Evolutionary conservation across 2,329 filamentous ascomycete species (phyloP), one percentile per base, ranked within the genome.

Genomic region (Coniochaeta ligniaria): DNA sequence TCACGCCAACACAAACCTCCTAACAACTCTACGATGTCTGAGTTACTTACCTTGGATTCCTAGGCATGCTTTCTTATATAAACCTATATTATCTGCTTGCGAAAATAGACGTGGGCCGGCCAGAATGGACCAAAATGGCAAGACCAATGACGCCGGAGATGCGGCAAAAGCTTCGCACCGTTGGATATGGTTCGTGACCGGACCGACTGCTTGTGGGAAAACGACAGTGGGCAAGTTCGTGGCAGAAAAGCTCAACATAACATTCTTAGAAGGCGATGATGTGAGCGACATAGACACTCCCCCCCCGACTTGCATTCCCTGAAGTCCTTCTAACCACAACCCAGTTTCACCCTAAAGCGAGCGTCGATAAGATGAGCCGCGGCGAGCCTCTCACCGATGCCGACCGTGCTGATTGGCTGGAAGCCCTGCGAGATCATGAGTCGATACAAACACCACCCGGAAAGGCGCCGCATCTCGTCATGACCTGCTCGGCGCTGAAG

Each of bases 401-500:
- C 52, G 90, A 93, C 73, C 84, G 90, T 60, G 90, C 88, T 85
- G 89, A 90, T 74, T 93, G 90, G 90, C 82, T 92, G 47, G 81
- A 82, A 64, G 77, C 77, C 8, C 78, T 88, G 2, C 82, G 83
- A 61, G 76, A 84, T 65, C 80, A 77, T 67, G 73, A 76, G 57
- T 68, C 76, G 6, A 63, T 67, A 38, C 70, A 72, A 36, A 71
- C 79, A 60, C 68, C 74, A 47, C 70, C 67, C 55, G 74, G 76
- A 8, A 60, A 63, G 17, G 75, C 80, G 2, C 72, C 78, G 28
- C 82, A 87, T 41, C 88, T 91, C 26, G 84, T 92, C 59, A 83
- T 92, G 60, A 91, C 89, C 58, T 93, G 90, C 77, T 91, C 87
- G n/a, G 89, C 89, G 0, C 78, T 93, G 20, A 92, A 92, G 75